A percentile compares a stretch with the other conserved stretches of the same genome.
Evolutionary conservation across 2,329 filamentous ascomycete genomes (phyloP).

Genomic region (Rutstroemia sp.): DNA sequence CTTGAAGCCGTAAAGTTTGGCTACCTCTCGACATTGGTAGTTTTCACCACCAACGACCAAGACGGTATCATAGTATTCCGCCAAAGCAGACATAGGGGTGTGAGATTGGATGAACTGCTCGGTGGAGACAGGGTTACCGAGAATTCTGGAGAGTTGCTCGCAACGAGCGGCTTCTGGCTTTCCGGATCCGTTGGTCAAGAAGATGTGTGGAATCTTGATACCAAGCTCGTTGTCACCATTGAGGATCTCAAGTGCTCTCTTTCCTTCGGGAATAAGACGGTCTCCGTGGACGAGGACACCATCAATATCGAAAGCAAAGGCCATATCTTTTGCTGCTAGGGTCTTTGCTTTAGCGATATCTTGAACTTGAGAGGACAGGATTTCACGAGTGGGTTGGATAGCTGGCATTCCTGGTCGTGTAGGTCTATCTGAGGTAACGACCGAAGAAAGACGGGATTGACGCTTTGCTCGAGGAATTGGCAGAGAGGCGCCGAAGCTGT

Average conservation of each 20-base stretch:
- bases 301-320: slow-evolving; percentile 72
- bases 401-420: slow-evolving; percentile 49
- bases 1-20: slow-evolving; percentile 67
- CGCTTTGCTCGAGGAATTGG: slow-evolving; percentile 67
- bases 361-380: slow-evolving; percentile 64
- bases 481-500: slow-evolving; percentile 67
- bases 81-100: slow-evolving; percentile 68
- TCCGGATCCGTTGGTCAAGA: slow-evolving; percentile 68
- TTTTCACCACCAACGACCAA: slow-evolving; percentile 70
- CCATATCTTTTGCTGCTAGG: slow-evolving; percentile 42
- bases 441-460: slow-evolving; percentile 58
- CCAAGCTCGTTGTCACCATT: slow-evolving; percentile 68
- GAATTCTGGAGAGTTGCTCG: slow-evolving; percentile 59
- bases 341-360: slow-evolving; percentile 60
- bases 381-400: slow-evolving; percentile 55
- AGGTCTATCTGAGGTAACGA: slow-evolving; percentile 41
- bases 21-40: slow-evolving; percentile 66
- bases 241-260: slow-evolving; percentile 59
- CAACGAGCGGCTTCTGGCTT: slow-evolving; percentile 60
- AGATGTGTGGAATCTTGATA: slow-evolving; percentile 55
- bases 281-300: slow-evolving; percentile 70
- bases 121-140: slow-evolving; percentile 55
- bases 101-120: slow-evolving; percentile 74
- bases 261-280: slow-evolving; percentile 60
- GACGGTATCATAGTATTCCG: slow-evolving; percentile 62